phyloP scores from a whole-genome alignment of 805 yeast genomes.

The Tetrapisispora arboricola region DNA sequence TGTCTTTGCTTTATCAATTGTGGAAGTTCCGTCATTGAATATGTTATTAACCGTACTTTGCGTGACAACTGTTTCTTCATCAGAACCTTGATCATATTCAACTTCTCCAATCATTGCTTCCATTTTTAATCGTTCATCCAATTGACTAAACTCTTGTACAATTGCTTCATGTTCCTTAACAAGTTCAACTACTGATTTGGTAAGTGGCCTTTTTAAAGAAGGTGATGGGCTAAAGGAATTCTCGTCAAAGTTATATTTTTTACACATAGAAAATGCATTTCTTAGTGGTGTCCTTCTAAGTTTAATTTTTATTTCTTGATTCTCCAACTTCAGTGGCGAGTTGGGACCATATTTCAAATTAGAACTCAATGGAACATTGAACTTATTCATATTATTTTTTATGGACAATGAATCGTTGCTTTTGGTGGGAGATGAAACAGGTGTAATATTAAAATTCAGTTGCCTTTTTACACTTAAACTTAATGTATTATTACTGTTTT shows the following conservation, averaged over 20 bases:
- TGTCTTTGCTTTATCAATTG: constrained; percentile 2
- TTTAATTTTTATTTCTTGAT: constrained; percentile 29
- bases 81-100: constrained; percentile 8
- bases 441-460: constrained; percentile 13
- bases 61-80: constrained; percentile 7
- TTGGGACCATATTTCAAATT: constrained; percentile 23
- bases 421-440: constrained; percentile 15
- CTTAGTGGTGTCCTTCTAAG: constrained; percentile 4
- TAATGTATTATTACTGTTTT: not conserved
- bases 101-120: constrained; percentile 1
- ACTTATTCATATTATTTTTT: no score
- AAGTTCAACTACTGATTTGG: constrained; percentile 19
- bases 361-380: constrained; percentile 3
- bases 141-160: constrained; percentile 12
- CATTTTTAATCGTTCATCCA: constrained; percentile 11
- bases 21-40: constrained; percentile 11
- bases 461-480: constrained; percentile 9
- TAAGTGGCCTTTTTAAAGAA: constrained; percentile 19
- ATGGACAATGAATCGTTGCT: not conserved
- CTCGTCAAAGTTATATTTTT: not conserved
- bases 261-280: not conserved
- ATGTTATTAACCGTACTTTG: constrained; percentile 4
- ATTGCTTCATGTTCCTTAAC: constrained; percentile 26
- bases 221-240: constrained; percentile 22
- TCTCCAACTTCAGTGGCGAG: constrained; percentile 25